phyloP scores from a whole-genome alignment of 192 early-diverging fungal genomes.

The Dissophora ornata region DNA sequence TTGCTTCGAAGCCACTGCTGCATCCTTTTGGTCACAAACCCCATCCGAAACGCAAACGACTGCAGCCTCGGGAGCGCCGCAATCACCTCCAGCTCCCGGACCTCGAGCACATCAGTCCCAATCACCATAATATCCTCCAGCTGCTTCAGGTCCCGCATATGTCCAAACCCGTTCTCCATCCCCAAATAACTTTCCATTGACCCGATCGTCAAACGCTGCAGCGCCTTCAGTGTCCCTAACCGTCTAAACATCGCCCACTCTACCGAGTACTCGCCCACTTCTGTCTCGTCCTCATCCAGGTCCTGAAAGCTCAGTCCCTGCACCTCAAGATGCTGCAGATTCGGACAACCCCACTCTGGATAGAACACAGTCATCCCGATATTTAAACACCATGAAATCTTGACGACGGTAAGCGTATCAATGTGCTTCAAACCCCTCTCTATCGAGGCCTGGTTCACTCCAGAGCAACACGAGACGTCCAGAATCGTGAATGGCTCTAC shows the following conservation, averaged over 20 bases:
- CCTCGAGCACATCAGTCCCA: no score
- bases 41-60: slow-evolving; percentile 14
- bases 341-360: background rate
- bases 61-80: background rate
- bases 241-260: slow-evolving; percentile 6
- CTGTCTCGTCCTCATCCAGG: background rate
- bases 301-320: slow-evolving; percentile 1
- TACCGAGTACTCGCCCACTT: background rate
- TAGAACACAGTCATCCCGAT: slow-evolving; percentile 3
- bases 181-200: slow-evolving; percentile 1
- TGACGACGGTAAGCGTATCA: background rate
- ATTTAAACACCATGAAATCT: slow-evolving; percentile 12
- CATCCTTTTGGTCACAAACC: background rate
- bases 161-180: background rate
- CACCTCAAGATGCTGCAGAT: slow-evolving; percentile 1
- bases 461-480: slow-evolving; percentile 14
- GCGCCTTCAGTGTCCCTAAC: background rate
- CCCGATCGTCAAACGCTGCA: slow-evolving; percentile 3
- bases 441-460: background rate
- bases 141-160: no score
- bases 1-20: slow-evolving; percentile 1
- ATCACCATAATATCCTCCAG: no score
- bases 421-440: background rate
- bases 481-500: background rate
- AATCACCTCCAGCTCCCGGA: background rate